Base-by-base conservation (phyloP, 495 filamentous ascomycete genomes). In the Acidiella bohemica region DNA sequence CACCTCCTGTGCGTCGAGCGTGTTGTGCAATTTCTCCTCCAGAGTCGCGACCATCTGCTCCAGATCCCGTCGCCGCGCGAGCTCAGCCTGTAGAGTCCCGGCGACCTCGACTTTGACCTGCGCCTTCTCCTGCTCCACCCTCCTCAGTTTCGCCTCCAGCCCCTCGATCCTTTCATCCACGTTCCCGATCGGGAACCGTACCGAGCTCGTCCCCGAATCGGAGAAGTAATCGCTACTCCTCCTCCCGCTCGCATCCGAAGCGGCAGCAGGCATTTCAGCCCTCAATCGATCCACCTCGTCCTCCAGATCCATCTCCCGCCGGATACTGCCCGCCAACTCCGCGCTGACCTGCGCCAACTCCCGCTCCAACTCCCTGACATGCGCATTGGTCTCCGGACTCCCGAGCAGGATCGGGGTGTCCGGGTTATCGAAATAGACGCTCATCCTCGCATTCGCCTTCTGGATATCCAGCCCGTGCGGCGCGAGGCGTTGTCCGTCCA, bases 191-290 rank as follows among this genome's bases (percentile, higher is more conserved):
- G 66, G 63, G 62, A 80, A 84, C 51, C 84, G 76, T 38, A 80
- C 71, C 3, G 87, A 86, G 57, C 84, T 87, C 32, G 80, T 80
- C 32, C 92, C 90, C 0, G 85, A 92, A 56, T 97, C 90, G 0
- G 90, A 97, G 56, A 87, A 97, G 61, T 97, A 96, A 59, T 97
- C 90, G 58, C 90, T 97, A 3, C 85, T 94, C 37, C 88, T 73
- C 55, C 78, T 78, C 44, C 75, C 78, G 1, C 52, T 39, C 18
- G 60, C 61, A 12, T 51, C 52, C 5, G 36, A 57, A 41, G 31
- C 53, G 36, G 51, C 50, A n/a, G 29, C 35, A 2, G 72, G 69
- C n/a, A 61, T 67, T 34, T 73, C 86, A 24, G 73, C 62, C 59
- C 93, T 85, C 50, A 92, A 59, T 40, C 80, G 70, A 46, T 97